A percentile compares a stretch with the other conserved stretches of the same genome.
Conservation (phyloP, 2,329 filamentous ascomycete species). For the Setomelanomma holmii region DNA sequence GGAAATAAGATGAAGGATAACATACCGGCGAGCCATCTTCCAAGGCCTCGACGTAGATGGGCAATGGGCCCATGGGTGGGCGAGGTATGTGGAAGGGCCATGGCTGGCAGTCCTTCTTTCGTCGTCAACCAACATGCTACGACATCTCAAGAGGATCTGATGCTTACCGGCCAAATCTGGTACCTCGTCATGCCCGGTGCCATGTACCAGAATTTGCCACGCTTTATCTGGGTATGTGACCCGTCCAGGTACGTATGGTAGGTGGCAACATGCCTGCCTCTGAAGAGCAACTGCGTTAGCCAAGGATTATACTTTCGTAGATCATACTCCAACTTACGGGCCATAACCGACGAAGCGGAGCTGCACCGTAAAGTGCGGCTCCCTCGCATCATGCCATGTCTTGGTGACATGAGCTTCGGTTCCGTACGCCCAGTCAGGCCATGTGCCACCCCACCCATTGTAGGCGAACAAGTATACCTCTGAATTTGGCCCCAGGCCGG, state of each 20-base stretch:
- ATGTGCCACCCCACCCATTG: not conserved
- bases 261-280: not conserved
- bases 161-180: not conserved
- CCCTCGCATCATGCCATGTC: constrained; percentile 7
- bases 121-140: not conserved
- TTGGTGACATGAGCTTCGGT: constrained; percentile 8
- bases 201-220: not conserved
- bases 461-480: not conserved
- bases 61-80: not conserved
- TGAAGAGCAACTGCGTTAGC: too few relatives aligned
- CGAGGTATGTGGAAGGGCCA: not conserved
- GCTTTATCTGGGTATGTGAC: constrained; percentile 6
- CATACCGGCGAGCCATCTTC: too few relatives aligned
- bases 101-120: not conserved
- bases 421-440: not conserved
- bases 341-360: not conserved
- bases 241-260: constrained; percentile 16
- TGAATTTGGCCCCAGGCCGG: not conserved
- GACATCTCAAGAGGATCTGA: not conserved
- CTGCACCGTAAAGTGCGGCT: constrained; percentile 12
- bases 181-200: not conserved
- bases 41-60: too few relatives aligned
- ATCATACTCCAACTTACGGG: too few relatives aligned
- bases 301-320: too few relatives aligned
- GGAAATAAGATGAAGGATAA: too few relatives aligned